phyloP scores from a whole-genome alignment of 2,329 filamentous ascomycete genomes.

The Clonostachys byssicola region DNA sequence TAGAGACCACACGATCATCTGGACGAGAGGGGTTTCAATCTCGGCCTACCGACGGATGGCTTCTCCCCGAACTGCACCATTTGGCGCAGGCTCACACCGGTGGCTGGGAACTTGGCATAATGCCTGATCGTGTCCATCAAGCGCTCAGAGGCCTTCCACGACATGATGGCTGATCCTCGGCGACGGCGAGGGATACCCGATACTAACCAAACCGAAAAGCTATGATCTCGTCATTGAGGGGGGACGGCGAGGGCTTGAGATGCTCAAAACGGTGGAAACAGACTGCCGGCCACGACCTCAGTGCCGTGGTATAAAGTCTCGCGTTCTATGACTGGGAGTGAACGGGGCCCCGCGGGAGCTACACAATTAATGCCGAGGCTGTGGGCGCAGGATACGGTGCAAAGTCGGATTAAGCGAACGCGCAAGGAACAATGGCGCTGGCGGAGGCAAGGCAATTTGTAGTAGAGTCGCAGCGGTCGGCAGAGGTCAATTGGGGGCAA shows the following conservation, averaged over 20 bases:
- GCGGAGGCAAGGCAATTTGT: too few relatives aligned
- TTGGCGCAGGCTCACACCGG: conserved; percentile 91
- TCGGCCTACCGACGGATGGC: conserved; percentile 75
- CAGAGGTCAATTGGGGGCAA: too few relatives aligned
- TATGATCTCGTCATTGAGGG: conserved; percentile 1
- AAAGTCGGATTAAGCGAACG: too few relatives aligned
- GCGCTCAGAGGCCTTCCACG: conserved; percentile 86
- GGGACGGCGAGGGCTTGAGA: neutral
- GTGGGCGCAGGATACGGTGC: too few relatives aligned
- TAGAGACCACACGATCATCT: neutral
- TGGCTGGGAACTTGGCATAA: conserved; percentile 95
- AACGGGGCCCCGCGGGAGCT: too few relatives aligned
- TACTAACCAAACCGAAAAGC: neutral
- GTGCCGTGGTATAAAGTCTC: too few relatives aligned
- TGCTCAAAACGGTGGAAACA: too few relatives aligned
- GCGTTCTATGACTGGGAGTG: too few relatives aligned
- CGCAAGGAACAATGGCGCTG: too few relatives aligned
- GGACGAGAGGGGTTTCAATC: neutral
- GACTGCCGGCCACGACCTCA: too few relatives aligned
- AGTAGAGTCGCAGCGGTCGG: too few relatives aligned
- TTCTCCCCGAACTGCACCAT: conserved; percentile 99
- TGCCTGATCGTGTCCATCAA: conserved; percentile 97
- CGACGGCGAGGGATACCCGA: neutral
- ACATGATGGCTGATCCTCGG: conserved; percentile 52
- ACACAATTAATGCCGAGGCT: too few relatives aligned